These are phyloP conservation scores for Graphiopsis chlorocephala DNA, from an alignment of 2,329 filamentous ascomycete genomes.

Conservation along the genomic window DNA sequence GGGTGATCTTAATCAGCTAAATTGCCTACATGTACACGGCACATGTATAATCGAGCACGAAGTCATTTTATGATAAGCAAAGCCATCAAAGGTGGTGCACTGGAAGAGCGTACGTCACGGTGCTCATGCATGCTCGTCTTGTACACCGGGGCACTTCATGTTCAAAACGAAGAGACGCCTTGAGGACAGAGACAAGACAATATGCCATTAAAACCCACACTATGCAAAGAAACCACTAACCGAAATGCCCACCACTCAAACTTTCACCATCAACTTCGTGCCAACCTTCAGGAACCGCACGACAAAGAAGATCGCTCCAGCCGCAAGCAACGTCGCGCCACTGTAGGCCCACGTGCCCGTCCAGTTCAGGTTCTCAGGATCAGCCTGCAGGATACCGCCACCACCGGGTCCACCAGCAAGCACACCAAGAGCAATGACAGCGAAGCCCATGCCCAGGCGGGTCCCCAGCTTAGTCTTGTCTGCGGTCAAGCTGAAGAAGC, in stretches of 20 bases:
- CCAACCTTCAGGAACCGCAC: conserved; percentile 29
- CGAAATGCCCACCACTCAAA: conserved; percentile 4
- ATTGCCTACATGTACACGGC: too few relatives aligned
- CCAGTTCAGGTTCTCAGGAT: conserved; percentile 32
- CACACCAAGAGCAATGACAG: conserved; percentile 33
- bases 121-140: too few relatives aligned
- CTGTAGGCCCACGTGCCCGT: conserved; percentile 36
- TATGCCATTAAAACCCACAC: too few relatives aligned
- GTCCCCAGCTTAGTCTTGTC: conserved; percentile 45
- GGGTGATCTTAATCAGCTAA: too few relatives aligned
- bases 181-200: too few relatives aligned
- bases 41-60: not conserved
- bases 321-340: conserved; percentile 27
- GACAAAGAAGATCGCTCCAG: conserved; percentile 25
- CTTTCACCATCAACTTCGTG: conserved; percentile 29
- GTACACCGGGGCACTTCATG: too few relatives aligned
- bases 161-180: too few relatives aligned
- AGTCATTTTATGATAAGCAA: not conserved
- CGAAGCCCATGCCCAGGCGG: conserved; percentile 42
- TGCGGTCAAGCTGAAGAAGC: conserved; percentile 40
- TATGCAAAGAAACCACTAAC: not conserved
- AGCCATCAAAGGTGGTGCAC: too few relatives aligned
- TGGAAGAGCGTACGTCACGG: too few relatives aligned
- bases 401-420: conserved; percentile 36
- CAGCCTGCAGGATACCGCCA: conserved; percentile 33